Conservation (phyloP, 352 stramenopile genomes). For the Peronospora destructor region DNA sequence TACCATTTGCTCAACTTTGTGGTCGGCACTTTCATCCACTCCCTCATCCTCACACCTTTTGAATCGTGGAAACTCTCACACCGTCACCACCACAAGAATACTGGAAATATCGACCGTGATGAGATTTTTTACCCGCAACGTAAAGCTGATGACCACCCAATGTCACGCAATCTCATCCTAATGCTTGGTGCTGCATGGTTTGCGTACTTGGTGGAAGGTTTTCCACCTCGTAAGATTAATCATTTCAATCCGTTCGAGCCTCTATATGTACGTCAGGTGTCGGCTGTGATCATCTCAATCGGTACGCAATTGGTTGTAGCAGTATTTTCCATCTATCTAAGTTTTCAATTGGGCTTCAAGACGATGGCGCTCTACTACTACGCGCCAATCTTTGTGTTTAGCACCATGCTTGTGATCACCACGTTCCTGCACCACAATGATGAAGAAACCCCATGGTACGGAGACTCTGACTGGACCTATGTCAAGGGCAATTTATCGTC, state of each 20-base stretch:
- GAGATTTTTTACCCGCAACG: constrained; percentile 81
- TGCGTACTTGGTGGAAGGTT: constrained; percentile 65
- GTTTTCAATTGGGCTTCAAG: constrained; percentile 39
- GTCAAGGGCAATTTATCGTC: constrained; percentile 79
- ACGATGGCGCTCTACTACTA: constrained; percentile 78
- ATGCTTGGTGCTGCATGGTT: constrained; percentile 61
- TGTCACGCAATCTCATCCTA: constrained; percentile 44
- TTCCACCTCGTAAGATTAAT: constrained; percentile 66
- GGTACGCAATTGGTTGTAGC: constrained; percentile 35
- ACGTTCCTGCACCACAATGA: constrained; percentile 84
- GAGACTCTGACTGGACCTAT: constrained; percentile 78
- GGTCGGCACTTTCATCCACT: constrained; percentile 73
- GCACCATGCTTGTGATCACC: constrained; percentile 73
- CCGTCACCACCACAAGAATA: constrained; percentile 85
- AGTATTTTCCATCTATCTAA: constrained; percentile 34
- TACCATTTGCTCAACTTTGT: constrained; percentile 74
- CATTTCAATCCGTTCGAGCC: constrained; percentile 79
- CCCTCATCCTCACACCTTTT: constrained; percentile 73
- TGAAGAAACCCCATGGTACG: constrained; percentile 78
- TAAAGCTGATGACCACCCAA: constrained; percentile 40
- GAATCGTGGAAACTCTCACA: constrained; percentile 78
- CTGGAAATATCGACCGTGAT: constrained; percentile 78
- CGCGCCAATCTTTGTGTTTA: constrained; percentile 66
- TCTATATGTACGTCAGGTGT: constrained; percentile 55
- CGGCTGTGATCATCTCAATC: constrained; percentile 59